phyloP scores from a whole-genome alignment of 1,284 basidiomycete species.

The Termitomyces sp. region DNA sequence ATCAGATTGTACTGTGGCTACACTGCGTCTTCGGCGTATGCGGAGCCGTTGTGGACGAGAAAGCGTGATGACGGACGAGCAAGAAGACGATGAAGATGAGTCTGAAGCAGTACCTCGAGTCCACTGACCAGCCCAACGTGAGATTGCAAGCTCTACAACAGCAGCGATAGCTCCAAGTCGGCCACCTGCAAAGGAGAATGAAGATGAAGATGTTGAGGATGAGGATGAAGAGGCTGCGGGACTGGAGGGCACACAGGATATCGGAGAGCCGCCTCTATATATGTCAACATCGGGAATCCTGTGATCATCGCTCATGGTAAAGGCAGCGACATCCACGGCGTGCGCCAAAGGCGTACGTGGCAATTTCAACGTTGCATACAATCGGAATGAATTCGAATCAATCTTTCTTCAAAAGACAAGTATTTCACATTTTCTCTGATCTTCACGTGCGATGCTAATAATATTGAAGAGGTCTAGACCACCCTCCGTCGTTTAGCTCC shows the following conservation, averaged over 20 bases:
- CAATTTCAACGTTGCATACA: constrained; percentile 1
- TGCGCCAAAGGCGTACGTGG: background rate
- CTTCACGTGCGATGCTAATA: constrained; percentile 5
- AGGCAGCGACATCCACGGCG: constrained; percentile 6
- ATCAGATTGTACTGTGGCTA: constrained; percentile 42
- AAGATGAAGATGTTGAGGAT: constrained; percentile 21
- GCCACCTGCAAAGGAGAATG: constrained; percentile 29
- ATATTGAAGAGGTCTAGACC: constrained; percentile 2
- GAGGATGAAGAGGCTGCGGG: constrained; percentile 40
- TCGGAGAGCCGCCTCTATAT: constrained; percentile 47
- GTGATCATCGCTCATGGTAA: constrained; percentile 9
- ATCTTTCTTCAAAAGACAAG: background rate
- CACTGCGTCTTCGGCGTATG: constrained; percentile 39
- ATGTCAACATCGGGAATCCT: constrained; percentile 40
- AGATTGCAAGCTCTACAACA: constrained; percentile 49
- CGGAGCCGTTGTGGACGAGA: constrained; percentile 38
- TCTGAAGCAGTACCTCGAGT: constrained; percentile 36
- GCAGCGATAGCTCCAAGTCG: constrained; percentile 44
- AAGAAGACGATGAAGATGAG: constrained; percentile 38
- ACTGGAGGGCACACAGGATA: constrained; percentile 25
- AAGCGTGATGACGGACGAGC: constrained; percentile 29
- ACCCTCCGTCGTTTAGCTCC: constrained; percentile 18
- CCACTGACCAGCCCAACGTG: constrained; percentile 51
- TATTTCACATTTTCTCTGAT: background rate
- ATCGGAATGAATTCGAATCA: background rate